Evolutionary conservation across 2,329 filamentous ascomycete species (phyloP), one percentile per base, ranked within the genome.

Genomic region (Pestalotiopsis sp.): DNA sequence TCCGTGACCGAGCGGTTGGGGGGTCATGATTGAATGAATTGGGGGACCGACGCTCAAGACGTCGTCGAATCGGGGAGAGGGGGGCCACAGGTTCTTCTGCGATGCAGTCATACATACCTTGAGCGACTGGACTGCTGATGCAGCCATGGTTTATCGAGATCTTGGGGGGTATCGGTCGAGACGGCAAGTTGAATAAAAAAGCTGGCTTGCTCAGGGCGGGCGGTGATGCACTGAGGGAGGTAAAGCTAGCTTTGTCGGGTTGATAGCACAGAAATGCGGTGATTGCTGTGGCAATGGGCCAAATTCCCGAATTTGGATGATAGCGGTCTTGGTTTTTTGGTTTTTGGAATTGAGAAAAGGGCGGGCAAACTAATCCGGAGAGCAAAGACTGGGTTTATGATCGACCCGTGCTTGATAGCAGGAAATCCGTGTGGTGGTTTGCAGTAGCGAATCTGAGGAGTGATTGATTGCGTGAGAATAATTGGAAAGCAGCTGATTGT

Each of bases 91-190:
- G 17, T 60, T 66, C 52, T 25, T 14, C 58, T 59, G 64, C 36
- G 39, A 60, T 60, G 45, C 63, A 66, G 49, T 80, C 85, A 75
- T 52, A 52, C 45, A 52, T 85, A 96, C 94, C 93, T 97, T 97
- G 80, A 97, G 85, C 76, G 93, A 97, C 85, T 97, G 93, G 78
- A 95, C 95, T 78, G 92, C 92, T 71, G 91, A 92, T 82, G 92
- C 90, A 78, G 93, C 92, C 88, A 95, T 95, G 86, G 89, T 92
- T 73, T 41, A 61, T 60, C 64, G 36, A 25, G 36, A 41, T 38
- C 17, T 71, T 65, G 70, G 66, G 66, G 68, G 70, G 66, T 52
- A 69, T 68, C 68, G 69, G 59, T 59, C 57, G 57, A 68, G 65
- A 66, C 39, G 68, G 68, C 66, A 69, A 67, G 69, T 68, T 70